Percentiles rank a stretch among this genome's conserved stretches.
Conservation (phyloP, 352 stramenopile species). For the Pythium aquatile region DNA sequence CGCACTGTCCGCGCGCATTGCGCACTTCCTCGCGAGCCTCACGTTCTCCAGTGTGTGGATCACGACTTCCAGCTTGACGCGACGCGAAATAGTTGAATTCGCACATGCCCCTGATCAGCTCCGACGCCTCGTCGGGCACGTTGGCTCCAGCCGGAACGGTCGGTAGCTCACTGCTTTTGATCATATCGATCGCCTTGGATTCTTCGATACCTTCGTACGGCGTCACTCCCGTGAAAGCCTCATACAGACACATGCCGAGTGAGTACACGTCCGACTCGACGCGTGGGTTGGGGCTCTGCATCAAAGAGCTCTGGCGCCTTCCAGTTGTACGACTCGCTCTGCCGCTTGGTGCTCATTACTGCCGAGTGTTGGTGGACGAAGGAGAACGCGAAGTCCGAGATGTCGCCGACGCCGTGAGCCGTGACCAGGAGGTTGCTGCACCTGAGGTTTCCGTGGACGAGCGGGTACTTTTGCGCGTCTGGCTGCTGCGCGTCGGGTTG, state of each 20-base stretch:
- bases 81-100: too few species aligned
- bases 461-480: too few species aligned
- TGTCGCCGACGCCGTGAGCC: slow-evolving; percentile 23
- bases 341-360: slow-evolving; percentile 27
- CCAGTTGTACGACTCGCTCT: slow-evolving; percentile 22
- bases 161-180: not conserved
- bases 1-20: too few species aligned
- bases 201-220: not conserved
- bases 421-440: slow-evolving; percentile 37
- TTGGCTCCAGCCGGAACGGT: not conserved
- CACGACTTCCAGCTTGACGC: too few species aligned
- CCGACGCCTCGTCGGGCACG: not conserved
- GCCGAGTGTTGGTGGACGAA: slow-evolving; percentile 28
- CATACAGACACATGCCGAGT: slow-evolving; percentile 34
- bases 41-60: too few species aligned
- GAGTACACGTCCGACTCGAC: slow-evolving; percentile 32
- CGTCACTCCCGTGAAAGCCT: slow-evolving; percentile 19
- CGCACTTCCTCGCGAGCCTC: too few species aligned
- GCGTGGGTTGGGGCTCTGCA: slow-evolving; percentile 5
- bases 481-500: too few species aligned
- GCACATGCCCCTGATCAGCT: slow-evolving; percentile 12
- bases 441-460: slow-evolving; percentile 32
- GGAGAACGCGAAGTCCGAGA: slow-evolving; percentile 36
- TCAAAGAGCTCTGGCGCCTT: slow-evolving; percentile 26
- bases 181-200: not conserved